Base-by-base conservation (phyloP, 768 basidiomycete genomes). In the Trametes maxima region DNA sequence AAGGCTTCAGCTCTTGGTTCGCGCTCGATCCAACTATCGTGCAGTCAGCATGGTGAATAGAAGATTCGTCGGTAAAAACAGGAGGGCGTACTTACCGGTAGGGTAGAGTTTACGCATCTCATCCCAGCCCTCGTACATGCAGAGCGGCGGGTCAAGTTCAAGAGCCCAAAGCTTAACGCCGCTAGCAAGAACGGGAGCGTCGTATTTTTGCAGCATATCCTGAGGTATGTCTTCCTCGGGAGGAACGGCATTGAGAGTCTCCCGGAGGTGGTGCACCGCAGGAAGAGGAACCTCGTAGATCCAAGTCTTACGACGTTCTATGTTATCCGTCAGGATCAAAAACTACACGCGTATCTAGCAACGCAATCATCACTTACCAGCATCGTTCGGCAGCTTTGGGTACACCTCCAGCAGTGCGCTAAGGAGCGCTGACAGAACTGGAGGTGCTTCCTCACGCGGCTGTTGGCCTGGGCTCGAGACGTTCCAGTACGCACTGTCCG, bases 241-340 rank as follows among this genome's bases (percentile, higher is more conserved):
- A 7, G 83, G 87, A n/a, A 90, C 75, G 11, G 81, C 84, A 70
- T 97, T 96, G 54, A 98, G 78, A 5, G 81, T 80, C 74, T 94
- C 92, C 58, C 95, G 87, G 33, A 98, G 85, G 60, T 89, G 89
- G 68, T 98, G 95, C 16, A 90, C 83, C 24, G 86, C 85, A 1
- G 85, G 79, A 6, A 98, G 81, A 1, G 95, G 94, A 3, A 92
- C 90, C 67, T 98, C 94, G 74, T 97, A 98, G 55, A 98, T 92
- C 95, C 95, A 98, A 3, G 88, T 78, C 77, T 89, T 94, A 60
- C 95, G 86, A 70, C 85, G 89, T 72, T 95, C 95, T 87, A 70
- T 4, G 37, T 25, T 33, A 5, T 33, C 55, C 16, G 57, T 33
- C 28, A 33, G 28, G 28, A 51, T 36, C 28, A 21, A 21, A 1